Conservation (phyloP, 202 grass and related monocot genomes). For the Musa balbisiana region DNA sequence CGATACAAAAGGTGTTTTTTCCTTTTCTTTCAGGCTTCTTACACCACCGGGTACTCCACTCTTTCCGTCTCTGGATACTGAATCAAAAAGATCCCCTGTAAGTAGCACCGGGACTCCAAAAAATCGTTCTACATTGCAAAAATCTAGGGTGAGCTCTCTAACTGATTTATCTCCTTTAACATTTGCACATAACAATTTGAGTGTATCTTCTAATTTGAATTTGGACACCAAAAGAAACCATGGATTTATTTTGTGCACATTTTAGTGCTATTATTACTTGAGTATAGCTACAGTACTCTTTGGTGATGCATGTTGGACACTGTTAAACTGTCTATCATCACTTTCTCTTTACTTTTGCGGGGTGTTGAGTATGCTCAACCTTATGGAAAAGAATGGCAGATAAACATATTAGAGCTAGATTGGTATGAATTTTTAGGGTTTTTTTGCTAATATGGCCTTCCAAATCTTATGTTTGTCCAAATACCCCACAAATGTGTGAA, state of each 20-base stretch:
- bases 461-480: no score
- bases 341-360: neutral
- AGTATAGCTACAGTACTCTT: no score
- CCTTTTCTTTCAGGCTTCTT: constrained; percentile 66
- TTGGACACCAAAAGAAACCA: neutral
- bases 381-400: no score
- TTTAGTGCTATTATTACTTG: neutral
- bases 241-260: neutral
- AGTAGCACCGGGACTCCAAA: constrained; percentile 68
- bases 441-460: no score
- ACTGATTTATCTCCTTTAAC: constrained; percentile 16
- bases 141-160: constrained; percentile 69
- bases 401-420: no score
- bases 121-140: constrained; percentile 56
- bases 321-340: neutral
- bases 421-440: no score
- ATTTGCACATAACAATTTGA: constrained; percentile 3
- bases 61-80: constrained; percentile 67
- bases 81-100: constrained; percentile 58
- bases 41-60: constrained; percentile 91
- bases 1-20: constrained; percentile 17
- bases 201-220: neutral
- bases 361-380: no score
- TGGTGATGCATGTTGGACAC: no score
- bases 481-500: no score